Percentiles rank a stretch among this genome's conserved stretches.
Conservation (phyloP, 192 early-diverging fungal species). For the Jimgerdemannia lactiflua region DNA sequence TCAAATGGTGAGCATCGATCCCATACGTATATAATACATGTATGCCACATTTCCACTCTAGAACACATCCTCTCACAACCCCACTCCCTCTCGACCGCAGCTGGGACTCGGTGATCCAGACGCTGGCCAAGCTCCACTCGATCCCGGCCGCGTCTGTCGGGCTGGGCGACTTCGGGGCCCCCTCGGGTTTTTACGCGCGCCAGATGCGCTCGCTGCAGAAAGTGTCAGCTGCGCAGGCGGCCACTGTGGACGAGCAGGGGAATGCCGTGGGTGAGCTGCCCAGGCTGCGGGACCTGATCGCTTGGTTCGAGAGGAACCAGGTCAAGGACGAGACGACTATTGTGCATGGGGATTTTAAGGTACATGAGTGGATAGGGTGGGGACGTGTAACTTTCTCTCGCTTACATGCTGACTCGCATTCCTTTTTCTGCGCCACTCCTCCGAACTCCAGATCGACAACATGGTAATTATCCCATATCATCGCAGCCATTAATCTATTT, state of each 20-base stretch:
- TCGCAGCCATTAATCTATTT: neutral
- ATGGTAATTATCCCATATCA: constrained; percentile 33
- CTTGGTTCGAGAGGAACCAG: constrained; percentile 70
- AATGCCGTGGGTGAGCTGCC: constrained; percentile 64
- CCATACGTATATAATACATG: neutral
- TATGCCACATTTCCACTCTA: neutral
- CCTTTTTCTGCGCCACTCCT: neutral
- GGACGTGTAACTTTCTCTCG: neutral
- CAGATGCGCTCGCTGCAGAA: constrained; percentile 71
- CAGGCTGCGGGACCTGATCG: constrained; percentile 61
- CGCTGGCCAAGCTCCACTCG: constrained; percentile 77
- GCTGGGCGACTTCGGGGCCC: constrained; percentile 65
- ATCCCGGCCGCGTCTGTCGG: constrained; percentile 65
- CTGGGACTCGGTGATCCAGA: constrained; percentile 72
- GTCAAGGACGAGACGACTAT: constrained; percentile 76
- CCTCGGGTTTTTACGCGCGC: constrained; percentile 78
- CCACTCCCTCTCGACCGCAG: constrained; percentile 21
- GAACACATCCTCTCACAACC: neutral
- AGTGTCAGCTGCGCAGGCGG: constrained; percentile 68
- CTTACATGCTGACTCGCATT: constrained; percentile 1
- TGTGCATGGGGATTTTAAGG: constrained; percentile 94
- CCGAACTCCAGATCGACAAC: constrained; percentile 51
- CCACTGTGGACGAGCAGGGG: constrained; percentile 49
- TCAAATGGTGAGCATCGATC: constrained; percentile 38
- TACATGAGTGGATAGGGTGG: constrained; percentile 15